phyloP scores from a whole-genome alignment of 495 filamentous ascomycete genomes.

The Penicillium fimorum region DNA sequence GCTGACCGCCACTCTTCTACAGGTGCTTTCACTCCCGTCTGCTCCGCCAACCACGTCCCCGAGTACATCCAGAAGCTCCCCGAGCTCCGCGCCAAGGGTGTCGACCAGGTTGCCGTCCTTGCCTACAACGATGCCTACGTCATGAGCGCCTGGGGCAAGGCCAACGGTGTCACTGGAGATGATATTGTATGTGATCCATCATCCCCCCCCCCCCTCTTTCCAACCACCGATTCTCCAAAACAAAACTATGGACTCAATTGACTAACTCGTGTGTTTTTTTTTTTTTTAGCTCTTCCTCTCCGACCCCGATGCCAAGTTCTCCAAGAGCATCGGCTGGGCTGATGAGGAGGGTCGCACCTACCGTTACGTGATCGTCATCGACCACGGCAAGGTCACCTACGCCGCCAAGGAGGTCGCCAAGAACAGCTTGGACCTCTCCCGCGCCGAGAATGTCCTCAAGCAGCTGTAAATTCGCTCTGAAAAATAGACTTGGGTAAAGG shows the following conservation, averaged over 20 bases:
- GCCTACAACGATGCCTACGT: conserved; percentile 90
- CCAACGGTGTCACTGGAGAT: conserved; percentile 77
- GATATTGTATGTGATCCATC: conserved; percentile 60
- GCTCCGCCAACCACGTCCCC: conserved; percentile 82
- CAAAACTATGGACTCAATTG: background rate
- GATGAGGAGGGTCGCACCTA: conserved; percentile 69
- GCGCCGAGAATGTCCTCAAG: conserved; percentile 28
- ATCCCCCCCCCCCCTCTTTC: background rate
- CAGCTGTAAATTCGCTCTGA: conserved; percentile 24
- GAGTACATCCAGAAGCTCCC: conserved; percentile 75
- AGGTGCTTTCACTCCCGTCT: conserved; percentile 91
- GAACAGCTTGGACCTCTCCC: conserved; percentile 59
- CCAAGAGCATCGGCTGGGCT: conserved; percentile 80
- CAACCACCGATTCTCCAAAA: background rate
- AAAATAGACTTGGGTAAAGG: conserved; percentile 6
- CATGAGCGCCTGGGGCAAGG: conserved; percentile 95
- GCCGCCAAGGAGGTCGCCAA: conserved; percentile 74
- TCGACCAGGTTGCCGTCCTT: conserved; percentile 81
- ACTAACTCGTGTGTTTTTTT: conserved; percentile 4
- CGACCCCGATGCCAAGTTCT: conserved; percentile 75
- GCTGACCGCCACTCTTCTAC: conserved; percentile 30
- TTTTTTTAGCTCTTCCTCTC: conserved; percentile 75
- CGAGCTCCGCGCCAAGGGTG: conserved; percentile 77
- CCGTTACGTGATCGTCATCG: conserved; percentile 82
- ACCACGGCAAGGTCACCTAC: conserved; percentile 87